Base-by-base conservation (phyloP, 345 rosid genomes). In the Acer yangbiense region DNA sequence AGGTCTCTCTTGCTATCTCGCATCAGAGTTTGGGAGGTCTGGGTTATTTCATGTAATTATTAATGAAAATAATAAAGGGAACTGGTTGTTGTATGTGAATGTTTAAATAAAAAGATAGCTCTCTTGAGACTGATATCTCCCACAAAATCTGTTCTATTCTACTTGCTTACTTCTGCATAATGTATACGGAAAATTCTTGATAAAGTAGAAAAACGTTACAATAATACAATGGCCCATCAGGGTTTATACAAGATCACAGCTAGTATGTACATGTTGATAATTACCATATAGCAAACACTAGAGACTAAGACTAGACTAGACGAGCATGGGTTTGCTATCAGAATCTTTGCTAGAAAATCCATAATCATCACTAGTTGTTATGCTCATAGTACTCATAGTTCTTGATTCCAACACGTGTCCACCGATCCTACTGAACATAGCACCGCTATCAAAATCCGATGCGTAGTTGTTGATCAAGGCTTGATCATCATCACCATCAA, bases 361-460 rank as follows among this genome's bases (percentile, higher is more conserved):
- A 16, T 10, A 43, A 46, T 48, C 60, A 44, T 25, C 77, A 48
- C n/a, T n/a, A 39, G 69, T 25, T 27, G 70, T 3, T 43, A 25
- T 50, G 7, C 63, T 74, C 20, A 50, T 6, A 4, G 21, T 50
- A 18, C 48, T 64, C 16, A 63, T 64, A 13, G 9, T 44, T 57
- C 9, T 74, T 46, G 69, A 62, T 16, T 74, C 69, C 23, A 67
- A 39, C 52, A 67, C 70, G 46, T 74, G 77, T 16, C 7, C 27
- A 5, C 69, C 77, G 46, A 62, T 27, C 9, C 60, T n/a, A 29
- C 20, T 65, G 32, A 65, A 74, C 9, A 74, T 0, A 6, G 0
- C 2, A 6, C 27, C 8, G 32, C 77, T 75, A 29, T 52, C 77
- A 67, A 7, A 3, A 65, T 75, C 52, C 1, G n/a, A 29, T 52